Evolutionary conservation across 192 early-diverging fungal species (phyloP).

Genomic region (Borealophlyctis nickersoniae): DNA sequence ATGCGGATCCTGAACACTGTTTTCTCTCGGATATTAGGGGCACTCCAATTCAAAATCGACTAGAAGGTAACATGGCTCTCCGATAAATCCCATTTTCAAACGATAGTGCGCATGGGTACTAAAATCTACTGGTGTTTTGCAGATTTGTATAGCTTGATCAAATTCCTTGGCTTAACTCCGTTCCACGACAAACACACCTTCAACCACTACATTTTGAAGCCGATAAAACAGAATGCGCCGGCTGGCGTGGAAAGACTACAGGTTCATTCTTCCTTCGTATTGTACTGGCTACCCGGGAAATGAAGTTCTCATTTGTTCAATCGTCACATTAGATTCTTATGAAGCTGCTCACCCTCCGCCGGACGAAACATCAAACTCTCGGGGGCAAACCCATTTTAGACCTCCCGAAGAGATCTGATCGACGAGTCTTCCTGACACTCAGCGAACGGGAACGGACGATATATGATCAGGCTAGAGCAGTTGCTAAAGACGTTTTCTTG

Average conservation of each 20-base stretch:
- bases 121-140: no score
- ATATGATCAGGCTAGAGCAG: conserved; percentile 42
- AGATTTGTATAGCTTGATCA: conserved; percentile 81
- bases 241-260: conserved; percentile 40
- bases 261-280: conserved; percentile 19
- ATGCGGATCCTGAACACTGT: conserved; percentile 35
- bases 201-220: conserved; percentile 38
- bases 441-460: conserved; percentile 35
- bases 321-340: conserved; percentile 63
- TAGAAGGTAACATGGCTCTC: conserved; percentile 52
- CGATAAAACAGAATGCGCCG: conserved; percentile 12
- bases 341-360: conserved; percentile 73
- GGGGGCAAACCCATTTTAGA: conserved; percentile 77
- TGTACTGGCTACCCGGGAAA: no score
- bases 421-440: conserved; percentile 30
- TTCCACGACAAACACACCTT: conserved; percentile 42
- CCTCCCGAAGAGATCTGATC: conserved; percentile 58
- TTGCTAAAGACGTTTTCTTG: conserved; percentile 33
- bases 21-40: conserved; percentile 39
- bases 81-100: neutral
- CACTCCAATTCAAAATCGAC: conserved; percentile 80
- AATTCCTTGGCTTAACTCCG: conserved; percentile 74
- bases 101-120: no score
- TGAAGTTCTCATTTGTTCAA: no score
- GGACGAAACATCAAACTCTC: conserved; percentile 79